Percentiles rank a stretch among this genome's conserved stretches.
These are phyloP conservation scores for Lactarius evosmus DNA, from an alignment of 768 basidiomycete genomes.

Conservation along the genomic window DNA sequence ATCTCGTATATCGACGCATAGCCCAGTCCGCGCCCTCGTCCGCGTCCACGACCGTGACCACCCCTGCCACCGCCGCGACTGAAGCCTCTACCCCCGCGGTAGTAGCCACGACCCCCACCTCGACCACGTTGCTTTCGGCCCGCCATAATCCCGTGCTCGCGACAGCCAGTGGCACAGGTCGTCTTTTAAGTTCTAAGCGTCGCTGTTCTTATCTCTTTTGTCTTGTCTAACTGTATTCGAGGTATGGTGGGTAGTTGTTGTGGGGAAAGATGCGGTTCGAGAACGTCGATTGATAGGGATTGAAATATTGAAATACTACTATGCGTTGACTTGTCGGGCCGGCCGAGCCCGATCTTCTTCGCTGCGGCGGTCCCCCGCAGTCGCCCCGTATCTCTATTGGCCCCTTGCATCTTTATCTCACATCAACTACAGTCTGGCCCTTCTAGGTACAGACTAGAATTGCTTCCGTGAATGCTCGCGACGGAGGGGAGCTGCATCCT, in stretches of 20 bases:
- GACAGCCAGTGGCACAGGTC: background rate
- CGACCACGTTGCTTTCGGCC: constrained; percentile 27
- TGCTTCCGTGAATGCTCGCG: background rate
- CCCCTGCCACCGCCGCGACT: constrained; percentile 34
- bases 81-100: constrained; percentile 32
- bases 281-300: background rate
- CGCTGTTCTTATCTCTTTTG: background rate
- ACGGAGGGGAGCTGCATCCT: background rate
- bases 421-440: background rate
- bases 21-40: constrained; percentile 24
- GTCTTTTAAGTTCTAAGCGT: background rate
- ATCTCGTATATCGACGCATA: constrained; percentile 1
- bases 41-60: constrained; percentile 31
- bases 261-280: background rate
- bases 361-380: background rate
- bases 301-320: background rate
- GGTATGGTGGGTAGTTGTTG: background rate
- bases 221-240: background rate
- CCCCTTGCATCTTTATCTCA: background rate
- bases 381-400: background rate
- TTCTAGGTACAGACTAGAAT: background rate
- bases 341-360: background rate
- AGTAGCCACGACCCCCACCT: constrained; percentile 28
- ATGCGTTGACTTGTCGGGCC: background rate
- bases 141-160: background rate